A percentile compares a stretch with the other conserved stretches of the same genome.
Conservation (phyloP, 2,329 filamentous ascomycete genomes). For the Coniochaeta sp. region DNA sequence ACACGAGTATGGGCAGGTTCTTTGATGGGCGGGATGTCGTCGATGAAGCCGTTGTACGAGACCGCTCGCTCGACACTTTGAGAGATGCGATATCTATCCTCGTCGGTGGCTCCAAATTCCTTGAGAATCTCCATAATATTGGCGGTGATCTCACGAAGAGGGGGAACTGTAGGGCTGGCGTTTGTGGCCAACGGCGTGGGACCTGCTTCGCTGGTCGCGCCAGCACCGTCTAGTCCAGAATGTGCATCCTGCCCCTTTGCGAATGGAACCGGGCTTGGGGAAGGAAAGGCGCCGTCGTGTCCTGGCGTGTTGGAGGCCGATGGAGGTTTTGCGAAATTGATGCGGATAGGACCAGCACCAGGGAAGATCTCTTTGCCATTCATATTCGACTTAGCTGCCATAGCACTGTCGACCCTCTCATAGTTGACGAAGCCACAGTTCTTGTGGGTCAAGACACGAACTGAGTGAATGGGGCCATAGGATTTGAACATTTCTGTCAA, state of each 20-base stretch:
- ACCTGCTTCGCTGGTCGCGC: slow-evolving; percentile 21
- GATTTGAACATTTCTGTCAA: slow-evolving; percentile 90
- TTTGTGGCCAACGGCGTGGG: slow-evolving; percentile 27
- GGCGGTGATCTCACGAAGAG: slow-evolving; percentile 67
- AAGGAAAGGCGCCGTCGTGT: slow-evolving; percentile 79
- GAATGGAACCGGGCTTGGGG: slow-evolving; percentile 84
- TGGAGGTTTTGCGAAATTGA: slow-evolving; percentile 95
- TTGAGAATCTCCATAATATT: slow-evolving; percentile 82
- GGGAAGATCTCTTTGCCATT: slow-evolving; percentile 99
- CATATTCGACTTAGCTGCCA: slow-evolving; percentile 77
- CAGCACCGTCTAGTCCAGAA: slow-evolving; percentile 19
- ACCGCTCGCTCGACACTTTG: slow-evolving; percentile 71
- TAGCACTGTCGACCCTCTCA: slow-evolving; percentile 81
- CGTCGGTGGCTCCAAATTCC: slow-evolving; percentile 78
- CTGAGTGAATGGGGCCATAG: slow-evolving; percentile 88
- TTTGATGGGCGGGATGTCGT: slow-evolving; percentile 82
- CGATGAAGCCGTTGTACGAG: slow-evolving; percentile 60
- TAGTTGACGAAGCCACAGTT: slow-evolving; percentile 99
- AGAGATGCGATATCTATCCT: slow-evolving; percentile 68
- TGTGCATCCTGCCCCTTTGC: slow-evolving; percentile 45
- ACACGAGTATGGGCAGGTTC: slow-evolving; percentile 85
- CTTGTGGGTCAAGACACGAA: slow-evolving; percentile 92
- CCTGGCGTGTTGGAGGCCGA: slow-evolving; percentile 85
- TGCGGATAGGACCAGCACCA: slow-evolving; percentile 86
- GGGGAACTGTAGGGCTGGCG: slow-evolving; percentile 58